Conservation (phyloP, 1,139 yeast genomes). For the Yamadazyma diddensiae region DNA sequence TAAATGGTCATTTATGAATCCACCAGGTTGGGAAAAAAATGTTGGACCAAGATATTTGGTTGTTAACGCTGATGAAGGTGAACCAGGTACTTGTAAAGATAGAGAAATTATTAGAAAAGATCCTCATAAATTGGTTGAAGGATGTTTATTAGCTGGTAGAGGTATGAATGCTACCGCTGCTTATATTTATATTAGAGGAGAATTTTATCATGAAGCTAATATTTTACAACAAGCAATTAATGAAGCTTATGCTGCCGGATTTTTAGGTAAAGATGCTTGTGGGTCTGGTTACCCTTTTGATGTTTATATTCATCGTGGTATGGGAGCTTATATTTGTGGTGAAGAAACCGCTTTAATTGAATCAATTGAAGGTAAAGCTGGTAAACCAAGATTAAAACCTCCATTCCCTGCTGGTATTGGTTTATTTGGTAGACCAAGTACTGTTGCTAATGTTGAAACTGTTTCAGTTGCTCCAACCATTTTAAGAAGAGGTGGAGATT, state of each 20-base stretch:
- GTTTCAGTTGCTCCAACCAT: conserved; percentile 88
- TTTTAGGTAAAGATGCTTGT: conserved; percentile 79
- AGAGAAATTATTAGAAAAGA: conserved; percentile 86
- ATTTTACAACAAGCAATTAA: conserved; percentile 74
- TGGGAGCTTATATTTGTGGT: conserved; percentile 91
- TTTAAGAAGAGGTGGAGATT: conserved; percentile 81
- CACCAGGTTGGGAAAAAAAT: conserved; percentile 92
- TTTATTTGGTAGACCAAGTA: conserved; percentile 83
- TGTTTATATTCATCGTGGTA: conserved; percentile 80
- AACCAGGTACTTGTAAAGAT: conserved; percentile 91
- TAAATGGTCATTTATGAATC: conserved; percentile 92
- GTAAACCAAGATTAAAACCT: conserved; percentile 89
- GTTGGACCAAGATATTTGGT: conserved; percentile 82
- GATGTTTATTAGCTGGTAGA: conserved; percentile 82
- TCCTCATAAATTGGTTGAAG: conserved; percentile 87
- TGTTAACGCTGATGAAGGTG: conserved; percentile 91
- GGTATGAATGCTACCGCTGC: conserved; percentile 95
- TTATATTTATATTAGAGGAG: conserved; percentile 85
- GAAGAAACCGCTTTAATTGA: conserved; percentile 89
- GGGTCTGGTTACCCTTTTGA: conserved; percentile 85
- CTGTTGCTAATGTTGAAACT: conserved; percentile 87
- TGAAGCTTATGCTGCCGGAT: conserved; percentile 79
- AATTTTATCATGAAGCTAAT: conserved; percentile 76
- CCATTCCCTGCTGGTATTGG: conserved; percentile 96
- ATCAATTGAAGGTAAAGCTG: conserved; percentile 86